These are phyloP conservation scores for Acrocalymma vagum DNA, from an alignment of 2,329 filamentous ascomycete species.

Conservation along the genomic window DNA sequence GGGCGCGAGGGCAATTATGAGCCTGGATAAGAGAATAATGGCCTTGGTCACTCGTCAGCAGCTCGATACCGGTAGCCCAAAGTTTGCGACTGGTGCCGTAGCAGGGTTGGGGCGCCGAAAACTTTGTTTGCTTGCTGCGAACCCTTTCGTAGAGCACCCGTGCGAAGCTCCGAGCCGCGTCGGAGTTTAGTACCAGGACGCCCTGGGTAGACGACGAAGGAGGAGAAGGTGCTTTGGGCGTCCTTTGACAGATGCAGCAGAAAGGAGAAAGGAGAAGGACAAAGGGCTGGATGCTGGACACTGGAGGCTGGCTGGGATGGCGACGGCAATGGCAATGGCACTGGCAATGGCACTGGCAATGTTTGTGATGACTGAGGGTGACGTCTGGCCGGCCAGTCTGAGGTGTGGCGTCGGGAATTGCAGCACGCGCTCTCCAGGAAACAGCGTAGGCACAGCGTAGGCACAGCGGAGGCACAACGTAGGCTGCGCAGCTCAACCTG, in stretches of 20 bases:
- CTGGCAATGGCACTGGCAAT: slow-evolving; percentile 12
- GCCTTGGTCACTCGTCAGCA: slow-evolving; percentile 31
- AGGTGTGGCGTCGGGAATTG: slow-evolving; percentile 19
- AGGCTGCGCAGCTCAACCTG: slow-evolving; percentile 6
- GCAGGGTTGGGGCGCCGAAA: slow-evolving; percentile 46
- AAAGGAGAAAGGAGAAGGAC: too few species aligned
- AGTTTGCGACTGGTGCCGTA: slow-evolving; percentile 49
- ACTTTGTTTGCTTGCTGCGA: slow-evolving; percentile 44
- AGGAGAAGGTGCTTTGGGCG: too few species aligned
- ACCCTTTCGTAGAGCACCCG: slow-evolving; percentile 36
- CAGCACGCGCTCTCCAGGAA: slow-evolving; percentile 18
- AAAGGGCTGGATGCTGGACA: background rate
- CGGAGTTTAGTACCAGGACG: too few species aligned
- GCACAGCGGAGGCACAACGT: too few species aligned
- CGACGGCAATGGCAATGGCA: slow-evolving; percentile 7
- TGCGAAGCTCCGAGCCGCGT: slow-evolving; percentile 34
- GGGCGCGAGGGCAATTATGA: slow-evolving; percentile 26
- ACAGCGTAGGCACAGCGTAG: too few species aligned
- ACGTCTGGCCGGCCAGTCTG: slow-evolving; percentile 20
- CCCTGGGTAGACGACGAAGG: too few species aligned
- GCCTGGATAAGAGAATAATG: slow-evolving; percentile 41
- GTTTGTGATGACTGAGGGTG: slow-evolving; percentile 17
- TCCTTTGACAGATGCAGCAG: too few species aligned
- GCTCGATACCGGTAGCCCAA: slow-evolving; percentile 36
- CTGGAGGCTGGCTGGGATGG: slow-evolving; percentile 3